phyloP scores from a whole-genome alignment of 371 early-diverging fungal genomes.

The Actinomucor elegans region DNA sequence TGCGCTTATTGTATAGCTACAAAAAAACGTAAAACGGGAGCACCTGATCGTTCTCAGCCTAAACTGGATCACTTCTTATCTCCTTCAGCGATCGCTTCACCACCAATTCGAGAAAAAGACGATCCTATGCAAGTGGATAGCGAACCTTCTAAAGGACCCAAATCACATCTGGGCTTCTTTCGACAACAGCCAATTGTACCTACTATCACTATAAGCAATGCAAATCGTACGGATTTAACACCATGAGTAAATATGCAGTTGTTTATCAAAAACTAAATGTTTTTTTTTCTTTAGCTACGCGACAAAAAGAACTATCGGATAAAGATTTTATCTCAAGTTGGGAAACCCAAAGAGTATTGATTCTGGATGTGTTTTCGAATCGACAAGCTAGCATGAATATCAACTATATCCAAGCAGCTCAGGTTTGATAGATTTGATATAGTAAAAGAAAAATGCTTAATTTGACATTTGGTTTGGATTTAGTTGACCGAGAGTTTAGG shows the following conservation, averaged over 20 bases:
- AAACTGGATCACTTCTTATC: constrained; percentile 13
- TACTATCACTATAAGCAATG: constrained; percentile 63
- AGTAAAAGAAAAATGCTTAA: too few species aligned
- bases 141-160: neutral
- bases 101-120: neutral
- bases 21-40: constrained; percentile 6
- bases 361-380: constrained; percentile 37
- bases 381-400: neutral
- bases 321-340: constrained; percentile 66
- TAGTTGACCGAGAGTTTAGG: constrained; percentile 78
- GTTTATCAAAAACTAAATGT: neutral
- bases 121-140: constrained; percentile 17
- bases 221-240: constrained; percentile 49
- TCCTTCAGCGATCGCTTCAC: neutral
- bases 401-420: constrained; percentile 1
- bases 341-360: constrained; percentile 58
- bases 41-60: constrained; percentile 5
- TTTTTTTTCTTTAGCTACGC: constrained; percentile 23
- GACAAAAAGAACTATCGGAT: constrained; percentile 63
- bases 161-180: constrained; percentile 18
- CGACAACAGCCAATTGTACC: constrained; percentile 8
- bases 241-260: neutral
- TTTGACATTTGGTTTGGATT: too few species aligned
- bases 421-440: neutral
- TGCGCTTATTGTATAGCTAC: neutral